Base-by-base conservation (phyloP, 345 rosid genomes). In the Boechera retrofracta region DNA sequence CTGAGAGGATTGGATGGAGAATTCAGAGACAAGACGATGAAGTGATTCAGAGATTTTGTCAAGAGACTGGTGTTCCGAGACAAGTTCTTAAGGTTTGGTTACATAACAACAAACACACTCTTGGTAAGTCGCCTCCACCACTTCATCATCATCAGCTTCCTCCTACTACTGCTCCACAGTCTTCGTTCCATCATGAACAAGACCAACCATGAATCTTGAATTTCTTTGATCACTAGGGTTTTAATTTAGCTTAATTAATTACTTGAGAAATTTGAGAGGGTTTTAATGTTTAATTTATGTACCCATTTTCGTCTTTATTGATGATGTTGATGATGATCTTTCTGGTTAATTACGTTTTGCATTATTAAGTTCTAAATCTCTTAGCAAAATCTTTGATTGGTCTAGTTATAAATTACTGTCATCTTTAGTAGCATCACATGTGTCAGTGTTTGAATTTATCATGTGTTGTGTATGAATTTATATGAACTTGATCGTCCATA, bases 31-130 rank as follows among this genome's bases (percentile, higher is more conserved):
- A 91, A 10, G 97, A 91, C 45, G 97, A 91, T 41, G 87, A 80
- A 52, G 79, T 60, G 52, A 87, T 91, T 74, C 88, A 86, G 80
- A 81, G 83, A 74, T 91, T 91, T 78, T 89, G 94, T 77, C 73
- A 75, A 18, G 97, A 91, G 69, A 84, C 57, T 45, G 94, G 89
- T 12, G 54, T 91, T 15, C 82, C 86, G 31, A 81, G 94, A 39
- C 92, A 89, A 52, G 97, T 91, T 32, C 93, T 91, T 53, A 91
- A 91, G 82, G 94, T 91, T 12, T 91, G 97, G 97, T 87, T 91
- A 86, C 97, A 91, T 73, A 91, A 91, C 79, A 91, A 91, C 84
- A 91, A 91, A 80, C 88, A 89, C 82, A 89, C 91, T 59, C 85
- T 91, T 52, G 94, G 97, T 84, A 91, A 89, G 97, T 71, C 81